A percentile compares a stretch with the other conserved stretches of the same genome.
Evolutionary conservation across 371 early-diverging fungal genomes (phyloP).

Genomic region (Rhizomucor pusillus): DNA sequence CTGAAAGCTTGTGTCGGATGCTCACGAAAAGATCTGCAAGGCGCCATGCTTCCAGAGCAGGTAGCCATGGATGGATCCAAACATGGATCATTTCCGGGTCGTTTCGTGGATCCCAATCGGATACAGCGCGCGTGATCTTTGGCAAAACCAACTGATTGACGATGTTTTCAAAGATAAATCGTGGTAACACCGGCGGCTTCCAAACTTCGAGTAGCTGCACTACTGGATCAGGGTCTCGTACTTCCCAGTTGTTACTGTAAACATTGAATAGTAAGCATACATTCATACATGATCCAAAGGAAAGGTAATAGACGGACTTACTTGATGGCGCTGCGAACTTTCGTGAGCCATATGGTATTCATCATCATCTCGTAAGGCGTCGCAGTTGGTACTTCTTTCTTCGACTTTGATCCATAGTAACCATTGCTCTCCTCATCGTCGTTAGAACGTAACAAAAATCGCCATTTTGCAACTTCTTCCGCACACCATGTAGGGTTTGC

Average conservation of each 20-base stretch:
- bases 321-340: constrained; percentile 77
- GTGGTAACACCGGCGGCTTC: constrained; percentile 68
- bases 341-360: constrained; percentile 76
- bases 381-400: constrained; percentile 33
- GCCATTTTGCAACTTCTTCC: constrained; percentile 53
- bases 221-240: constrained; percentile 65
- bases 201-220: constrained; percentile 71
- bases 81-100: constrained; percentile 68
- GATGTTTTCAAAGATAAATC: constrained; percentile 73
- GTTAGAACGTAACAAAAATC: constrained; percentile 35
- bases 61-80: constrained; percentile 88
- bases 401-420: constrained; percentile 1
- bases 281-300: too few relatives aligned
- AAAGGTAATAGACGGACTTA: constrained; percentile 29
- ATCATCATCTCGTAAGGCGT: constrained; percentile 82
- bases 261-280: constrained; percentile 6
- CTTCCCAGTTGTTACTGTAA: constrained; percentile 70
- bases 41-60: constrained; percentile 57
- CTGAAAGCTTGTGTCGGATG: constrained; percentile 64
- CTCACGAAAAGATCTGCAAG: constrained; percentile 56
- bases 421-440: constrained; percentile 24
- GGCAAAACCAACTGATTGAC: constrained; percentile 76
- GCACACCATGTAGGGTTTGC: constrained; percentile 59
- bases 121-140: constrained; percentile 63
- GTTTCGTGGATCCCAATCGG: constrained; percentile 70